These are phyloP conservation scores for Priceomyces medius DNA, from an alignment of 805 yeast genomes.

Conservation along the genomic window DNA sequence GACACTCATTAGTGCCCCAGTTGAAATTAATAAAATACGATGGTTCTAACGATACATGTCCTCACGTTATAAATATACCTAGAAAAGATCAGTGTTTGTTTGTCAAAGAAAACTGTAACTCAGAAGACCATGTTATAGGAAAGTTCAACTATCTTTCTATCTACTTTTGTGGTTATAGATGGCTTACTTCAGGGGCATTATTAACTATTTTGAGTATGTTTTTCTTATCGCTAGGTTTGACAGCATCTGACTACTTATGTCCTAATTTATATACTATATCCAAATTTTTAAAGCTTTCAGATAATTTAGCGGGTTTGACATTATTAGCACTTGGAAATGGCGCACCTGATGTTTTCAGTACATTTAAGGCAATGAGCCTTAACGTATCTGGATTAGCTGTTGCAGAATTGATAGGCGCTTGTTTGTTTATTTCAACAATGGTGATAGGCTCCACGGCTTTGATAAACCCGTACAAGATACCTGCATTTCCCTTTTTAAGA, in stretches of 20 bases:
- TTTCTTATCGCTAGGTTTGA: conserved; percentile 66
- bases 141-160: conserved; percentile 34
- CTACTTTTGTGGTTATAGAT: conserved; percentile 28
- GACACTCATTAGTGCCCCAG: not conserved
- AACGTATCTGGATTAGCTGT: conserved; percentile 77
- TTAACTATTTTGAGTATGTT: conserved; percentile 35
- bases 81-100: conserved; percentile 36
- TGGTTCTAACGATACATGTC: conserved; percentile 6
- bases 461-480: conserved; percentile 60
- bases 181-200: conserved; percentile 15
- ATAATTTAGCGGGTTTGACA: conserved; percentile 81
- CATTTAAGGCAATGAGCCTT: conserved; percentile 74
- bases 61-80: conserved; percentile 7
- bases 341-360: conserved; percentile 83
- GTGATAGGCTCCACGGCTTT: conserved; percentile 79
- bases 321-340: conserved; percentile 90
- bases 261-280: conserved; percentile 76
- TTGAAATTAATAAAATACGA: not conserved
- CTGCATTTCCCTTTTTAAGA: conserved; percentile 49
- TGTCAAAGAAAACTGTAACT: conserved; percentile 31
- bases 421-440: conserved; percentile 75
- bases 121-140: conserved; percentile 31
- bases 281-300: conserved; percentile 59
- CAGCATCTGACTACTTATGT: conserved; percentile 80
- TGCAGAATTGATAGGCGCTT: conserved; percentile 90